phyloP scores from a whole-genome alignment of 2,329 filamentous ascomycete species.

The Chaetomium olivaceum region DNA sequence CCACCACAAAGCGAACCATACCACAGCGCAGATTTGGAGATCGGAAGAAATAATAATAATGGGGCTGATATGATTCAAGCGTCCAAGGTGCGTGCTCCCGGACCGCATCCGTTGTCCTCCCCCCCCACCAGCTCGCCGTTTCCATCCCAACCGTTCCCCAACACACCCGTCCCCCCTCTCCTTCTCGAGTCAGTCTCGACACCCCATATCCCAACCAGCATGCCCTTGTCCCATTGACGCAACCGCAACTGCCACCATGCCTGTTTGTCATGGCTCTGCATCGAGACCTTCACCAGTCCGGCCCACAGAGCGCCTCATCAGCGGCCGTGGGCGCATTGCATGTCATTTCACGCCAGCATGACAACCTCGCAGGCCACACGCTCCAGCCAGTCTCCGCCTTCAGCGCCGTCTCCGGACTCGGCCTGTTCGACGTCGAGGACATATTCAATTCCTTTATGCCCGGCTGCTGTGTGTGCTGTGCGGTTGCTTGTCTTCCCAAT shows the following conservation, averaged over 20 bases:
- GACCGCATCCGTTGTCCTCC: constrained; percentile 21
- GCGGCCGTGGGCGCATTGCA: constrained; percentile 26
- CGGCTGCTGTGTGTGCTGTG: constrained; percentile 31
- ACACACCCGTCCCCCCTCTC: neutral
- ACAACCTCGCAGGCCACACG: constrained; percentile 25
- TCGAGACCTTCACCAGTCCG: constrained; percentile 25
- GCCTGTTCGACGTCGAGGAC: constrained; percentile 23
- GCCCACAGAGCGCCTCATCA: constrained; percentile 27
- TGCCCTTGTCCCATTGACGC: constrained; percentile 2
- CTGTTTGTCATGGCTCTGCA: constrained; percentile 30
- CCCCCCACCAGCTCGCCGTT: constrained; percentile 5
- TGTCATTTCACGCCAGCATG: constrained; percentile 30
- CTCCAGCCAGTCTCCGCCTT: constrained; percentile 29
- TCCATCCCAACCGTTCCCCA: constrained; percentile 1
- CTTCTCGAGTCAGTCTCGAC: neutral
- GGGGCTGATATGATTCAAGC: constrained; percentile 33
- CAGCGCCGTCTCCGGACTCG: constrained; percentile 14
- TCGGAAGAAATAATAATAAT: constrained; percentile 23
- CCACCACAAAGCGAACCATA: constrained; percentile 16
- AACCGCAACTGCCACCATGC: constrained; percentile 27
- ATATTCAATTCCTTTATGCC: constrained; percentile 29
- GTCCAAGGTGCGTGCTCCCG: constrained; percentile 30
- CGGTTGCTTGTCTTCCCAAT: neutral
- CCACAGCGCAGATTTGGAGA: neutral
- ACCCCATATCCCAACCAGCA: constrained; percentile 6